Base-by-base conservation (phyloP, 768 basidiomycete genomes). In the Boletellus sp. region DNA sequence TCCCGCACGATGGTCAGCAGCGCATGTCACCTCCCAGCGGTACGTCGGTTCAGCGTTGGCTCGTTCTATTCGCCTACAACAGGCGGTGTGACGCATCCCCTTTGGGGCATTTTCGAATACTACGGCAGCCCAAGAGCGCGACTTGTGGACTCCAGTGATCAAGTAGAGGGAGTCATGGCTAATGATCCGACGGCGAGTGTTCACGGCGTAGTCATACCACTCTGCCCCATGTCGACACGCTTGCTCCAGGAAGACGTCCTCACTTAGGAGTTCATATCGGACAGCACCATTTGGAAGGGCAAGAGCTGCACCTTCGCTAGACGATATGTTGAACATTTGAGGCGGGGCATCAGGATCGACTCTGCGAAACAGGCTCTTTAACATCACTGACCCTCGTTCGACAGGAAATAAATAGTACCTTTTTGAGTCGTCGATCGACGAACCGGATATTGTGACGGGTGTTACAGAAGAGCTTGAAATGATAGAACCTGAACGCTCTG, bases 231-330 rank as follows among this genome's bases (percentile, higher is more conserved):
- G 50, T 13, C 19, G 6, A 9, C 37, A 41, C 1, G 66, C 65
- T 19, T 59, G 58, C 1, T 58, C 48, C 2, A 48, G 22, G 20
- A 69, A 66, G 16, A 31, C 38, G 20, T 12, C 22, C 0, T 47
- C 28, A n/a, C 68, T 60, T 13, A 52, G 54, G n/a, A 68, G 60
- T 13, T 64, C 57, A 13, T 49, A 31, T 4, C 54, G 53, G 11
- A 33, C 26, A 0, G 67, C 64, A 1, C 68, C 72, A 28, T 67
- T 58, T 0, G 70, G 69, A 20, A 72, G 58, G n/a, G 64, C 49
- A 6, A 72, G 55, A 6, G 69, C 46, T 8, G 72, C 67, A 0
- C 66, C 70, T 52, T 60, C 65, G 2, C 20, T 34, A 1, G 59
- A 53, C 1, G 59, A 50, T 3, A 61, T 26, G 20, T 20, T 19